Evolutionary conservation across 495 filamentous ascomycete genomes (phyloP).

Genomic region (Parmelia sp.): DNA sequence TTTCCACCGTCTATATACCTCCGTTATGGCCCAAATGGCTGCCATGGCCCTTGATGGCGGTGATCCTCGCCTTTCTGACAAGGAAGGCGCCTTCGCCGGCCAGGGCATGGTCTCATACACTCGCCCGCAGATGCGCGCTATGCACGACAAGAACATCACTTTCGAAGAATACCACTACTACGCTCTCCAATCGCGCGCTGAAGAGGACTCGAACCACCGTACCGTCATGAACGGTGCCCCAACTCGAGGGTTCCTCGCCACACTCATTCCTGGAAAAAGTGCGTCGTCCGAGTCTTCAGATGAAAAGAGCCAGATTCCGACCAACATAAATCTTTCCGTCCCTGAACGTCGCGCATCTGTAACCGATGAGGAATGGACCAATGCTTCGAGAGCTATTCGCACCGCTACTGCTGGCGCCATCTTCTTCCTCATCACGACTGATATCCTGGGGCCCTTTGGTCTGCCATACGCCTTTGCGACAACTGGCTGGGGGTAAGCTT

Average conservation of each 20-base stretch:
- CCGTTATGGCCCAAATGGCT: conserved; percentile 13
- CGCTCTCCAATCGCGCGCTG: conserved; percentile 24
- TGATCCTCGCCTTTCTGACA: conserved; percentile 16
- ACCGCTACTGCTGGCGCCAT: conserved; percentile 42
- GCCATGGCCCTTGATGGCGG: conserved; percentile 20
- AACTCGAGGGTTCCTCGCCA: conserved; percentile 14
- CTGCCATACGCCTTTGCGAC: conserved; percentile 34
- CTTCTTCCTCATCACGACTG: conserved; percentile 56
- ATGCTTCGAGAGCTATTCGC: conserved; percentile 39
- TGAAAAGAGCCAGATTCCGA: conserved; percentile 5
- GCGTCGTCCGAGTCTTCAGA: not conserved
- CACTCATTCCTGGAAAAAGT: conserved; percentile 15
- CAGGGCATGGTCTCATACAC: conserved; percentile 17
- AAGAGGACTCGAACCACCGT: conserved; percentile 7
- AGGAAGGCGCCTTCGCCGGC: conserved; percentile 12
- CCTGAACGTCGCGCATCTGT: conserved; percentile 20
- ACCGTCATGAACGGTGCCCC: not conserved
- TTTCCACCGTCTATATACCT: not conserved
- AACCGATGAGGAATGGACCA: conserved; percentile 42
- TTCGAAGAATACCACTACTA: conserved; percentile 40
- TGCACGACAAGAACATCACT: conserved; percentile 31
- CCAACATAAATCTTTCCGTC: not conserved
- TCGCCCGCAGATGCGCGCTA: conserved; percentile 18
- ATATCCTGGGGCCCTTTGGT: conserved; percentile 54
- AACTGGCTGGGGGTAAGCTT: conserved; percentile 29